Evolutionary conservation across 2,329 filamentous ascomycete genomes (phyloP).

Genomic region (Sarocladium brachiariae): DNA sequence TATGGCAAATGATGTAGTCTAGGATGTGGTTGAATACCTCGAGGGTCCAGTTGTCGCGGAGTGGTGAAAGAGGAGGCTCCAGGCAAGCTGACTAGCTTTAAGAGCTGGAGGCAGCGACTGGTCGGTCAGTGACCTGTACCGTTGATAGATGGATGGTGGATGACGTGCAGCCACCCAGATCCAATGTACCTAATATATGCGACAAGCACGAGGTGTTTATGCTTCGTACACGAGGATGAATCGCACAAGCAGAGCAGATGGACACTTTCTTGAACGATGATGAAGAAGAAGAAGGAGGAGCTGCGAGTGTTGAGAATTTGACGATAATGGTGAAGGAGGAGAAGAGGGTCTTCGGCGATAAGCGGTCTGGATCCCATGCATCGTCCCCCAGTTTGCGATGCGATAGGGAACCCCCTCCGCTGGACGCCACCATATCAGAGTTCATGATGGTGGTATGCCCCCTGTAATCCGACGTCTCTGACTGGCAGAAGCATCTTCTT

Average conservation of each 20-base stretch:
- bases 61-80: too few species aligned
- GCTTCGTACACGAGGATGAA: too few species aligned
- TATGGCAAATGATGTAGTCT: neutral
- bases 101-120: too few species aligned
- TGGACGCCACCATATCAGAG: neutral
- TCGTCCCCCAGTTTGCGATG: neutral
- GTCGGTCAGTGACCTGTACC: too few species aligned
- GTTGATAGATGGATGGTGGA: too few species aligned
- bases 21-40: too few species aligned
- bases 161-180: too few species aligned
- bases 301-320: neutral
- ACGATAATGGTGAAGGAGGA: neutral
- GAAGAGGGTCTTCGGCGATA: constrained; percentile 7
- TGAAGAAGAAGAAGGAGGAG: neutral
- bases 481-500: neutral
- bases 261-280: neutral
- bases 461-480: constrained; percentile 1
- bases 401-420: neutral
- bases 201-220: too few species aligned
- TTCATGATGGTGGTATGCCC: neutral
- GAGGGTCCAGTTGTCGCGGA: too few species aligned
- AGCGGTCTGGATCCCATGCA: constrained; percentile 3
- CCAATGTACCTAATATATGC: too few species aligned
- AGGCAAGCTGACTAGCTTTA: too few species aligned
- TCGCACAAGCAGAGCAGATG: too few species aligned